Conservation (phyloP, 306 rosid species). For the Cucurbita ficifolia region DNA sequence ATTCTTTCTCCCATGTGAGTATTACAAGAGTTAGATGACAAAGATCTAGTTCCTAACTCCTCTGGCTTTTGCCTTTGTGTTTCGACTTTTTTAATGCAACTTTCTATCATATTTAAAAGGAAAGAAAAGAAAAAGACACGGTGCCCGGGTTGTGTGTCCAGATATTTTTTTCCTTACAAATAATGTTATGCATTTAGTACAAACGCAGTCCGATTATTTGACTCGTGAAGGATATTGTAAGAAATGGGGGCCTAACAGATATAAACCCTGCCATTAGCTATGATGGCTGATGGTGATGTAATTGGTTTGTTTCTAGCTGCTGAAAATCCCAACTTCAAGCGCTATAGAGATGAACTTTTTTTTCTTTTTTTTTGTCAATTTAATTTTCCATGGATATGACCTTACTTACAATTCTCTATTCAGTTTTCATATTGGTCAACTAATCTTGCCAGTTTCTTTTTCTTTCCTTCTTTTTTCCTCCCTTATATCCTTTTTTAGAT, state of each 20-base stretch:
- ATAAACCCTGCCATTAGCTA: background rate
- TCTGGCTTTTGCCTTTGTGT: background rate
- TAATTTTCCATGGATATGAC: background rate
- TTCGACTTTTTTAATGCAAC: background rate
- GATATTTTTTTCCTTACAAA: background rate
- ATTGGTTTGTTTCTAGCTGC: background rate
- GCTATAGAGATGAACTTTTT: background rate
- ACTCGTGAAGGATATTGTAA: background rate
- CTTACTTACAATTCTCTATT: background rate
- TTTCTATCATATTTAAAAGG: background rate
- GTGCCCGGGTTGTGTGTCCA: background rate
- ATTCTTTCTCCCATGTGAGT: constrained; percentile 47
- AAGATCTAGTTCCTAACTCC: background rate
- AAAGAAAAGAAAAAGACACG: background rate
- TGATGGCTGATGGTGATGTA: background rate
- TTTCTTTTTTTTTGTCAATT: too few relatives aligned
- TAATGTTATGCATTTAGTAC: background rate
- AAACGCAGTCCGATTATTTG: background rate
- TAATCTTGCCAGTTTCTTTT: background rate
- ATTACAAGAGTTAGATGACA: background rate
- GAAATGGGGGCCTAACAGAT: background rate
- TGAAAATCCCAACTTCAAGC: background rate
- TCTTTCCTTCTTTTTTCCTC: background rate
- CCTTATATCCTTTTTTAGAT: background rate
- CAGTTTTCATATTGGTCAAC: background rate